These are phyloP conservation scores for Dovyalis caffra DNA, from an alignment of 345 rosid genomes.

Conservation along the genomic window DNA sequence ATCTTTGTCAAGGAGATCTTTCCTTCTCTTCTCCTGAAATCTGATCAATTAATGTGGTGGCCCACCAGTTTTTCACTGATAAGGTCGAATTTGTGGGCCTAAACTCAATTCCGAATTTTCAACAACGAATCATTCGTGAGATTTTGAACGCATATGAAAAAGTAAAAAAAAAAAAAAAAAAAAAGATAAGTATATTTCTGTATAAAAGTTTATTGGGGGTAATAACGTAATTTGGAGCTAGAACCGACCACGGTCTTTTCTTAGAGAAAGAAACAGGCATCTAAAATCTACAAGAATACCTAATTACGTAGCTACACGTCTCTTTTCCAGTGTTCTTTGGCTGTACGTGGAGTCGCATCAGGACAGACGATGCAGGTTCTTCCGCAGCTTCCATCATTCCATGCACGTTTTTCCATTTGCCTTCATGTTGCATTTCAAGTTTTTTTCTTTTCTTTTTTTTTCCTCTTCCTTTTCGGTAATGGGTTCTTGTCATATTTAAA, in stretches of 20 bases:
- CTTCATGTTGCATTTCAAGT: neutral
- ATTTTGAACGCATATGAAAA: neutral
- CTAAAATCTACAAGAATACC: no score
- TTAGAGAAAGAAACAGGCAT: no score
- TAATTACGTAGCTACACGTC: no score
- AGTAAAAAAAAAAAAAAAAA: neutral
- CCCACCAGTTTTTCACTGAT: conserved; percentile 6
- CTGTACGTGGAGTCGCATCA: neutral
- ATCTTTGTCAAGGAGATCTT: neutral
- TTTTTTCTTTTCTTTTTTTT: neutral
- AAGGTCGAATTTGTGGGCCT: neutral
- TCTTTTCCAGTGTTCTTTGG: no score
- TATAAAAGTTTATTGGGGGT: neutral
- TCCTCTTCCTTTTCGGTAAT: neutral
- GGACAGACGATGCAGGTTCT: neutral
- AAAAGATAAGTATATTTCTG: no score
- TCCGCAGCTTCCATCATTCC: neutral
- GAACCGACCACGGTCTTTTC: no score
- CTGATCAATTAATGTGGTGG: neutral
- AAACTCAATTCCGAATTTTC: neutral
- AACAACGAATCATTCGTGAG: neutral
- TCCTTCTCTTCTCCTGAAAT: neutral
- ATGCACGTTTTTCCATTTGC: neutral
- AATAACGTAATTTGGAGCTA: neutral
- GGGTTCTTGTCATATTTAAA: neutral